These are phyloP conservation scores for Mycogone perniciosa DNA, from an alignment of 2,329 filamentous ascomycete species.

Conservation along the genomic window DNA sequence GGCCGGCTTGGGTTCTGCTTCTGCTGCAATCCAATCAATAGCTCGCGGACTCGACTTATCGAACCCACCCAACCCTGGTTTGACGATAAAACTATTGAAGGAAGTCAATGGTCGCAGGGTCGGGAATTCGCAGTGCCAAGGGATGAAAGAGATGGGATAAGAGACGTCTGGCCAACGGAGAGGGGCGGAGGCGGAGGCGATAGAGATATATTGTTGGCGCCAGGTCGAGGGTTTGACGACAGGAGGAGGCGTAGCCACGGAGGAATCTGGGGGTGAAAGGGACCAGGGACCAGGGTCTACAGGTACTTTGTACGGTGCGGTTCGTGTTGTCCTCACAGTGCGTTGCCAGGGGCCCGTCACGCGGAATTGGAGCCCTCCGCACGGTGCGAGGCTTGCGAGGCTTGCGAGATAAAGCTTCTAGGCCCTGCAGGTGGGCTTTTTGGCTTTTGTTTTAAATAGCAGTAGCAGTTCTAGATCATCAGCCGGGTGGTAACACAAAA, in stretches of 20 bases:
- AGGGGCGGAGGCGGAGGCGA: not conserved
- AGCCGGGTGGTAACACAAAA: too few species aligned
- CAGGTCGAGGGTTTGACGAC: not conserved
- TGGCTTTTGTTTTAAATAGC: too few species aligned
- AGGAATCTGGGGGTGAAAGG: constrained; percentile 8
- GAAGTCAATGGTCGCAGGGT: too few species aligned
- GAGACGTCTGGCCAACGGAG: not conserved
- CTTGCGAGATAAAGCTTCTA: too few species aligned
- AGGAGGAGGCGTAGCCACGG: constrained; percentile 12
- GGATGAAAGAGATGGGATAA: not conserved
- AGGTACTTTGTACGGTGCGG: too few species aligned
- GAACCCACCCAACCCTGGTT: constrained; percentile 4
- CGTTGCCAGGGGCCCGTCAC: too few species aligned
- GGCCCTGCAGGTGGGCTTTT: too few species aligned
- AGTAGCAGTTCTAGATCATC: too few species aligned
- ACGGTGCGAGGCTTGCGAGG: too few species aligned
- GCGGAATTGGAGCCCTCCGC: too few species aligned
- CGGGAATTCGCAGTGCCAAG: not conserved
- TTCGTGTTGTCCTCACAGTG: too few species aligned
- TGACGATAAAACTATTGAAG: not conserved
- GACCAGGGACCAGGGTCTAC: not conserved
- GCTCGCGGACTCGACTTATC: constrained; percentile 8
- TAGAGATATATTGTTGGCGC: not conserved
- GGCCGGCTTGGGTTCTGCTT: constrained; percentile 5
- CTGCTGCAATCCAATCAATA: constrained; percentile 9